Evolutionary conservation across 805 yeast genomes (phyloP).

Genomic region (Zygotorulaspora florentina): DNA sequence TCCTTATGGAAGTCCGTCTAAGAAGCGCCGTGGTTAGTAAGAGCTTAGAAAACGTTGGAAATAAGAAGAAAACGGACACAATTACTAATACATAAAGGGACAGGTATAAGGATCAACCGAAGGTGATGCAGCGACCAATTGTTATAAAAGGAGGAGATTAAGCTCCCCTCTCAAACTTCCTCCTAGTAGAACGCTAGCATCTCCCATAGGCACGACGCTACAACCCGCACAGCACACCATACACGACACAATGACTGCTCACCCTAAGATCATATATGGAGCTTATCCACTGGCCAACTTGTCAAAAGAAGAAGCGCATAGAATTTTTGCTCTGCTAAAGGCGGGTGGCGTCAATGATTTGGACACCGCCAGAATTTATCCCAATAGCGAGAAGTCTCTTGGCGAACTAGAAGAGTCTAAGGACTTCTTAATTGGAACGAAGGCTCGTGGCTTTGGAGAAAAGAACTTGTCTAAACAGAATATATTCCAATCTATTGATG

Average conservation of each 20-base stretch:
- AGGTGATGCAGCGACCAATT: no score
- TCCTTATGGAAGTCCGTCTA: no score
- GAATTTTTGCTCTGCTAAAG: slow-evolving; percentile 10
- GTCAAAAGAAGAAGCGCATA: slow-evolving; percentile 5
- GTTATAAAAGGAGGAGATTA: no score
- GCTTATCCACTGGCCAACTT: slow-evolving; percentile 1
- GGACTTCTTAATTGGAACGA: slow-evolving; percentile 20
- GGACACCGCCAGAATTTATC: slow-evolving; percentile 28
- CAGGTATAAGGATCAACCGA: no score
- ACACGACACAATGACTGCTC: background rate
- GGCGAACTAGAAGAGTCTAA: slow-evolving; percentile 15
- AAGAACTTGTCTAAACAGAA: slow-evolving; percentile 15
- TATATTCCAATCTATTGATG: slow-evolving; percentile 13
- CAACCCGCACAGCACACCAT: background rate
- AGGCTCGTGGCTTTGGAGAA: slow-evolving; percentile 15
- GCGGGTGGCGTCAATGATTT: slow-evolving; percentile 20
- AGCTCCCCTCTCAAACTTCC: no score
- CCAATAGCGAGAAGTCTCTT: slow-evolving; percentile 18
- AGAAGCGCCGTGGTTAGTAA: no score
- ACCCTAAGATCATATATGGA: slow-evolving; percentile 11
- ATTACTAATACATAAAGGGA: no score
- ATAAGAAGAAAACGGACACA: no score
- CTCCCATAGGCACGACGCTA: no score
- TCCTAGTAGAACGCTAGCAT: no score
- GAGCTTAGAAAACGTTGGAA: no score